Evolutionary conservation across 1,284 basidiomycete genomes (phyloP).

Genomic region (Wolfiporia cocos): DNA sequence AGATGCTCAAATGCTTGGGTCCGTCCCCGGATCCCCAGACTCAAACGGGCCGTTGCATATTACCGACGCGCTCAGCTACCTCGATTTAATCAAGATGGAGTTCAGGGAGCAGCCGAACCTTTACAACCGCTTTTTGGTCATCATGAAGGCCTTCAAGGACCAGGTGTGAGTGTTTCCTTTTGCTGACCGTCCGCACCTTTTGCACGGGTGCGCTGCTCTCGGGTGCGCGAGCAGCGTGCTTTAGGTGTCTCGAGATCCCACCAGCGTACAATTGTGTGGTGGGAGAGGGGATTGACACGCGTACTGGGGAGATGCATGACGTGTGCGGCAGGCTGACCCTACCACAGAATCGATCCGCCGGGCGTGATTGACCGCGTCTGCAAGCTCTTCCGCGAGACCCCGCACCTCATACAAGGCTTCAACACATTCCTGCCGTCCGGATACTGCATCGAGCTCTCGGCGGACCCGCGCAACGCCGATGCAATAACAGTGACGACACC

Average conservation of each 20-base stretch:
- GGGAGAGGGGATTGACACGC: too few species aligned
- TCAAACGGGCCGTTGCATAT: constrained; percentile 56
- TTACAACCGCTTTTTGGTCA: constrained; percentile 96
- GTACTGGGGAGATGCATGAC: too few species aligned
- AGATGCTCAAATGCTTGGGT: constrained; percentile 2
- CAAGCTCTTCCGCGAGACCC: constrained; percentile 91
- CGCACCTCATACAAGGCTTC: constrained; percentile 94
- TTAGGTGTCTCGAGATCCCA: too few species aligned
- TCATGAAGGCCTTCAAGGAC: constrained; percentile 99
- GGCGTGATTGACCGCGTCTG: constrained; percentile 98
- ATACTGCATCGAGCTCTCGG: constrained; percentile 92
- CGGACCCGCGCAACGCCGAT: constrained; percentile 69
- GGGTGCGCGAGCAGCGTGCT: too few species aligned
- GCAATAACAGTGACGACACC: constrained; percentile 96
- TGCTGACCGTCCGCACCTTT: too few species aligned
- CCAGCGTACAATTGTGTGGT: too few species aligned
- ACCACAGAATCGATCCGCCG: constrained; percentile 89
- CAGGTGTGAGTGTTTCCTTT: constrained; percentile 65
- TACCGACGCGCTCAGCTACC: constrained; percentile 93
- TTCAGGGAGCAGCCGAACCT: constrained; percentile 92
- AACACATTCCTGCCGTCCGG: constrained; percentile 98
- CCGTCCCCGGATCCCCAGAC: constrained; percentile 11
- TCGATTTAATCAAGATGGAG: constrained; percentile 94
- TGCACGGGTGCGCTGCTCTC: too few species aligned
- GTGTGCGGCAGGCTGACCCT: too few species aligned